Evolutionary conservation across 2,329 filamentous ascomycete genomes (phyloP).

Genomic region (Coleophoma cylindrospora): DNA sequence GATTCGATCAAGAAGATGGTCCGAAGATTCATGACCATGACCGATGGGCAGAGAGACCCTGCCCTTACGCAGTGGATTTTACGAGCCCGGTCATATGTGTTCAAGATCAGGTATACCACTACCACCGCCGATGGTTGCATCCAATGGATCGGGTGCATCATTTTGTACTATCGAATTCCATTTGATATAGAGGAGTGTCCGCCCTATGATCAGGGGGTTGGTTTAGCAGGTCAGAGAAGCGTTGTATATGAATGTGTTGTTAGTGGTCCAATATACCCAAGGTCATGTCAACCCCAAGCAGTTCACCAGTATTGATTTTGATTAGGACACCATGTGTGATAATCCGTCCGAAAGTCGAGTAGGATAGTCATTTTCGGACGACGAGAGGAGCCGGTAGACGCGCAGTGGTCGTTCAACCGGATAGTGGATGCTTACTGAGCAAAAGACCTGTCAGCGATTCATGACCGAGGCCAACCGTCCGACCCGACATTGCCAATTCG

Average conservation of each 20-base stretch:
- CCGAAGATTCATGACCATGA: no score
- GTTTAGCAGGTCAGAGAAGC: not conserved
- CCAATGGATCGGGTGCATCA: slow-evolving; percentile 3
- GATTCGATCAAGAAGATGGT: no score
- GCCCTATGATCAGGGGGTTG: slow-evolving; percentile 2
- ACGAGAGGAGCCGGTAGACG: no score
- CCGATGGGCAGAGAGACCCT: not conserved
- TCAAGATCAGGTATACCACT: slow-evolving; percentile 9
- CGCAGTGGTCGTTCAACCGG: no score
- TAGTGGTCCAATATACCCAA: no score
- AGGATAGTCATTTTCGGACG: not conserved
- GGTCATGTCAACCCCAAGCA: no score
- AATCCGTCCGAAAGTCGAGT: not conserved
- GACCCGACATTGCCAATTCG: no score
- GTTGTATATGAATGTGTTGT: slow-evolving; percentile 4
- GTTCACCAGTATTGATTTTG: no score
- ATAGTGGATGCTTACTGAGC: no score
- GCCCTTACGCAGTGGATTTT: slow-evolving; percentile 8
- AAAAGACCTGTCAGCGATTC: no score
- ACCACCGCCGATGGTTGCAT: slow-evolving; percentile 2
- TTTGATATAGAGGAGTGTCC: no score
- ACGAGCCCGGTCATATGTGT: slow-evolving; percentile 4
- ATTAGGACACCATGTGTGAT: not conserved
- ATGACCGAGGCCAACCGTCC: no score
- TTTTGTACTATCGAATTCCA: slow-evolving; percentile 7